These are phyloP conservation scores for Tylopilus sp. DNA, from an alignment of 768 basidiomycete genomes.

Conservation along the genomic window DNA sequence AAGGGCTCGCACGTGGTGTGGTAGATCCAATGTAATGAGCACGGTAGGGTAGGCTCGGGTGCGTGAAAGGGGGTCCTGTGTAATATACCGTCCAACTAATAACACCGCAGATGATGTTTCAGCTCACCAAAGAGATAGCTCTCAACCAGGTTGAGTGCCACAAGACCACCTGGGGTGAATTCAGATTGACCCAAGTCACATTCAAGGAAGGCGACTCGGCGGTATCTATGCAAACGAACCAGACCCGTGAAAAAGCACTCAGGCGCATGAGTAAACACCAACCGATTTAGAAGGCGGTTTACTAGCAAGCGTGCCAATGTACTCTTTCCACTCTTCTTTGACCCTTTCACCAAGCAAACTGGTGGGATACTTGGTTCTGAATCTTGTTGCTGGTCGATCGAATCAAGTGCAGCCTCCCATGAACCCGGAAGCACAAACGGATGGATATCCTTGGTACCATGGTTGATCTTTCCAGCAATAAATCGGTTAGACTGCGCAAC, in stretches of 20 bases:
- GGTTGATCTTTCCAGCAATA: conserved; percentile 20
- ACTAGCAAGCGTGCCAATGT: conserved; percentile 74
- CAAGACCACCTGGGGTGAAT: conserved; percentile 84
- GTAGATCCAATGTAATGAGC: conserved; percentile 83
- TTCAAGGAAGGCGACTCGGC: conserved; percentile 86
- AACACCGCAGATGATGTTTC: background rate
- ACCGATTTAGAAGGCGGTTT: conserved; percentile 66
- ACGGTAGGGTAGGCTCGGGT: conserved; percentile 62
- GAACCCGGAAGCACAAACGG: conserved; percentile 36
- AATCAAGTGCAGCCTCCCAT: conserved; percentile 33
- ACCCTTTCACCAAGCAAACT: conserved; percentile 73
- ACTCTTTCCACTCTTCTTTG: conserved; percentile 88
- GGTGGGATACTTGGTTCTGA: conserved; percentile 23
- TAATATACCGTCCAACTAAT: background rate
- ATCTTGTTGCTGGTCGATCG: background rate
- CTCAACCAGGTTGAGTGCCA: conserved; percentile 72
- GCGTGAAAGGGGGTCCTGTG: conserved; percentile 85
- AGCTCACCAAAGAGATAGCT: conserved; percentile 63
- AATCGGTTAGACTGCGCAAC: conserved; percentile 11
- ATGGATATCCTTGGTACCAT: conserved; percentile 28
- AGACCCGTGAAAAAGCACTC: background rate
- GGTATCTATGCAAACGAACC: conserved; percentile 45
- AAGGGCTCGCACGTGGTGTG: conserved; percentile 73
- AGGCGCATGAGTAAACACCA: conserved; percentile 2
- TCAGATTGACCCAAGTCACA: conserved; percentile 94